Evolutionary conservation across 805 yeast species (phyloP), one percentile per base, ranked within the genome.

Genomic region (Spathaspora gorwiae): DNA sequence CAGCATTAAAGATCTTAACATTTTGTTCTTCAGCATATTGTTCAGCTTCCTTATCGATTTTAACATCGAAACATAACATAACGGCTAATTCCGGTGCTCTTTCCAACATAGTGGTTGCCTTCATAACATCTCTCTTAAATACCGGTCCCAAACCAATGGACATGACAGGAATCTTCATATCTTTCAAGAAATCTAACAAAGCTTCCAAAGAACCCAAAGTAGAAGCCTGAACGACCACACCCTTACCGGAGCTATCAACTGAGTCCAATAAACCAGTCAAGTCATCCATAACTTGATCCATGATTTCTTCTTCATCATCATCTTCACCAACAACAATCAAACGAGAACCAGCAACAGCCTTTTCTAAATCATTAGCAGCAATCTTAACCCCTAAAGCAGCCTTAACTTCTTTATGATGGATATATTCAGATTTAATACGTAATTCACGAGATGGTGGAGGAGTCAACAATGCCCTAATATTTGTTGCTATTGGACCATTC

Each of bases 281-380:
- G 66, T 94, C 99, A 60, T 92, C 97, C 99, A 94, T 95, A 47
- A 94, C 97, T 47, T 92, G 97, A 64, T 94, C 98, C 95, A 87
- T 85, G 58, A 94, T 61, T 47, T 92, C 98, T 50, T 94, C 99
- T 72, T 94, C 99, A 56, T 94, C 98, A 55, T 94, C 99, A 48
- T 88, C 97, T 53, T 90, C 95, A 37, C 96, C 96, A 53, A 90
- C 97, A 57, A 92, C 92, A 51, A 94, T 72, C 66, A 94, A 75
- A 64, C 99, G 80, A 24, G 99, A 94, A 72, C 99, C 99, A 39
- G 99, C 97, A 62, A 94, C 97, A 10, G 99, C 99, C 71, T 94
- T 92, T 61, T 94, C 99, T 56, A 94, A 80, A 64, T 94, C 99
- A 63, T 88, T 88, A 35, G 99, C 99, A 45, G 98, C 95, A 64